Base-by-base conservation (phyloP, 106 monocot species). In the Dioscorea dumetorum region DNA sequence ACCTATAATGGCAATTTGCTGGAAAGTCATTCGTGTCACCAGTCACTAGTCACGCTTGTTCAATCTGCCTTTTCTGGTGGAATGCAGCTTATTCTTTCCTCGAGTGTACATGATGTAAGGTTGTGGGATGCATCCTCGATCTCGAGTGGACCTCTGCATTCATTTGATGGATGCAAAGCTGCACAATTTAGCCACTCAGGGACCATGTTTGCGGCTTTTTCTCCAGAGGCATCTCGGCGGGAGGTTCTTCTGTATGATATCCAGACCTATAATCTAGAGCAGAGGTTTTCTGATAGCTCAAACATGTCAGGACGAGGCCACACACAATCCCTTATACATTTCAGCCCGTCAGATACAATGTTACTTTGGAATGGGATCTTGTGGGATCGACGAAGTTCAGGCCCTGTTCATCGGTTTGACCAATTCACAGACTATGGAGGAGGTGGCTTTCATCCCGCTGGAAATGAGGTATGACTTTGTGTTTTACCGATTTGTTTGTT, bases 371-470 rank as follows among this genome's bases (percentile, higher is more conserved):
- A 99, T 71, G 97, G 97, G 14, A 68, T 81, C 57, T 74, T 99
- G 79, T 99, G 97, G 97, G 97, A 99, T 76, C 50, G 81, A 10
- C 81, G 92, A 8, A 78, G 78, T 72, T 74, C 87, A 8, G 71
- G 50, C 63, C 78, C 84, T 53, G 59, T 99, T 35, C 97, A 90
- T 69, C 89, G 85, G 35, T 93, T 99, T 70, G 97, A 99, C 60
- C 92, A 99, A 65, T 99, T 99, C 71, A 88, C 93, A 3, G 97
- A 99, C 67, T 93, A 87, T 75, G 92, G 97, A 9, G 97, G 97
- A 49, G 97, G 92, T 68, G 97, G 97, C 31, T 99, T 99, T 66
- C 97, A 99, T 81, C 97, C 97, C 66, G 79, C 97, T 34, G 93
- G 97, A 31, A 99, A 99, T 74, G 97, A 99, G 92, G 97, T 99